Evolutionary conservation across 495 filamentous ascomycete species (phyloP).

Genomic region (Alectoria sarmentosa): DNA sequence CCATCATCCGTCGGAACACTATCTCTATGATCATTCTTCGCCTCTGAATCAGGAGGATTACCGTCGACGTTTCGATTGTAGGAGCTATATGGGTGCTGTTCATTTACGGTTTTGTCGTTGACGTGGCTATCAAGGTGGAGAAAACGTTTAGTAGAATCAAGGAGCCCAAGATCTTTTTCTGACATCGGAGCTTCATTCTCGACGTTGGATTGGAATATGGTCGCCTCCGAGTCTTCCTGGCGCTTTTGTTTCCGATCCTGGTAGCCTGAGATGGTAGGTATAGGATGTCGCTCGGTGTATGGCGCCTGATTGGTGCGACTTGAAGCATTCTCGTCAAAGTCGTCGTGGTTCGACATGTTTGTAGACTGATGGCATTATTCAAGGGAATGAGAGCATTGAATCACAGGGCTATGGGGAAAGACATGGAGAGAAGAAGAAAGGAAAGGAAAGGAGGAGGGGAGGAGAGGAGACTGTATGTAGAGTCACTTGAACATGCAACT

Average conservation of each 20-base stretch:
- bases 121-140: slow-evolving; percentile 34
- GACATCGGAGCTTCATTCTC: slow-evolving; percentile 35
- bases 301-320: slow-evolving; percentile 42
- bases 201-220: slow-evolving; percentile 20
- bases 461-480: background rate
- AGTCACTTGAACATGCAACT: background rate
- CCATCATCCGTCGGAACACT: slow-evolving; percentile 18
- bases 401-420: background rate
- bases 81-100: slow-evolving; percentile 20
- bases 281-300: slow-evolving; percentile 49
- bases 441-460: background rate
- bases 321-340: slow-evolving; percentile 42
- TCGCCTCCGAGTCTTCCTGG: slow-evolving; percentile 28
- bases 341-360: slow-evolving; percentile 35
- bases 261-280: slow-evolving; percentile 58
- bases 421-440: background rate
- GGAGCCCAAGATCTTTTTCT: slow-evolving; percentile 26
- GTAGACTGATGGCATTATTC: slow-evolving; percentile 3
- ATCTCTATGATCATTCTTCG: slow-evolving; percentile 10
- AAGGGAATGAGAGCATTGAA: background rate
- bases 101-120: slow-evolving; percentile 20
- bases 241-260: slow-evolving; percentile 48
- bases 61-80: slow-evolving; percentile 20
- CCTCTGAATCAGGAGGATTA: slow-evolving; percentile 1
- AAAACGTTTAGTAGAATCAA: slow-evolving; percentile 35